Conservation (phyloP, 768 basidiomycete species). For the Termitomyces titanicus region DNA sequence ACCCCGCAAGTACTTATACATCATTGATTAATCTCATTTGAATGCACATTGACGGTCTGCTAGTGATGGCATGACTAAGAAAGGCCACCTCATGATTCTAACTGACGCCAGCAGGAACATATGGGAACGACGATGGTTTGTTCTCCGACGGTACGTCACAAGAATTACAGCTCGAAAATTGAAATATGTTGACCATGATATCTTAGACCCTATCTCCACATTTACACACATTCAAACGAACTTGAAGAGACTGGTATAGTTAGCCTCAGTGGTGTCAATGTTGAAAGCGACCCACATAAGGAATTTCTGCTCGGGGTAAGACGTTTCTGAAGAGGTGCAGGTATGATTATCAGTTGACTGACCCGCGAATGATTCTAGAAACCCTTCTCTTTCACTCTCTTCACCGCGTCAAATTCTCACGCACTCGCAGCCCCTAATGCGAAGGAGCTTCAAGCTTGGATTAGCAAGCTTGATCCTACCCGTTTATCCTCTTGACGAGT, state of each 20-base stretch:
- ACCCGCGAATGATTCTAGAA: conserved; percentile 43
- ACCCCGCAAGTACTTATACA: conserved; percentile 61
- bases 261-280: conserved; percentile 78
- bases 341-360: not conserved
- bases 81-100: conserved; percentile 78
- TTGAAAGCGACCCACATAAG: conserved; percentile 84
- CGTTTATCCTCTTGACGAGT: conserved; percentile 43
- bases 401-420: conserved; percentile 90
- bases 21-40: conserved; percentile 2
- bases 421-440: conserved; percentile 77
- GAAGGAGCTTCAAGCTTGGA: conserved; percentile 87
- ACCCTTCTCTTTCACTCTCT: conserved; percentile 84
- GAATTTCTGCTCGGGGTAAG: conserved; percentile 84
- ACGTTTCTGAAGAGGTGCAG: conserved; percentile 13
- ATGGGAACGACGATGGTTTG: conserved; percentile 88
- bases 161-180: not conserved
- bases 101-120: conserved; percentile 73
- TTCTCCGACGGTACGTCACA: conserved; percentile 66
- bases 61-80: conserved; percentile 83
- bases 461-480: conserved; percentile 79
- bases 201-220: conserved; percentile 83
- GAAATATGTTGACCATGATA: not conserved
- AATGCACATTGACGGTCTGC: not conserved
- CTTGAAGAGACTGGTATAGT: conserved; percentile 80
- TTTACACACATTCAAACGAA: conserved; percentile 84